Evolutionary conservation across 306 rosid genomes (phyloP).

Genomic region (Albizia julibrissin): DNA sequence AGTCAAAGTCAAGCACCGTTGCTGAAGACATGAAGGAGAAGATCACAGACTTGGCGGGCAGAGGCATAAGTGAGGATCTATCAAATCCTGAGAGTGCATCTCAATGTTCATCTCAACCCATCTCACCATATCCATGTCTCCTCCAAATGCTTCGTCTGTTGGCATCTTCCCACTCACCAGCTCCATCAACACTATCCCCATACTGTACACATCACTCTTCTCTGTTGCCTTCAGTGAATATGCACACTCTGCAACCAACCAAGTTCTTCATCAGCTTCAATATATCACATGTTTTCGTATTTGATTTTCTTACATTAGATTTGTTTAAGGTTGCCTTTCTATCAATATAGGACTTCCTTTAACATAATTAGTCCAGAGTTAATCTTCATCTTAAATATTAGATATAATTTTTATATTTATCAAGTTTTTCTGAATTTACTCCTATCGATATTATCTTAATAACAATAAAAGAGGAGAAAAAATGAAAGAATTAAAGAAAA

Average conservation of each 20-base stretch:
- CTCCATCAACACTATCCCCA: conserved; percentile 94
- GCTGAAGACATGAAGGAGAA: conserved; percentile 62
- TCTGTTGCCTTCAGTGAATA: conserved; percentile 84
- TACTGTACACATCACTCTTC: conserved; percentile 92
- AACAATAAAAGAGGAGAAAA: too few relatives aligned
- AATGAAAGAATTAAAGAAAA: too few relatives aligned
- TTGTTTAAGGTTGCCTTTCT: not conserved
- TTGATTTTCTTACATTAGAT: too few relatives aligned
- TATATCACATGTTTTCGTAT: not conserved
- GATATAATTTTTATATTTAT: too few relatives aligned
- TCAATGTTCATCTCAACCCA: conserved; percentile 73
- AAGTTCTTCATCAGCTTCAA: not conserved
- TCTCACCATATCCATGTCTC: conserved; percentile 96
- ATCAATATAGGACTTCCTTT: not conserved
- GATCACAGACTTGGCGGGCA: conserved; percentile 71
- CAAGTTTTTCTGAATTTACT: too few relatives aligned
- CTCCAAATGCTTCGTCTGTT: too few relatives aligned
- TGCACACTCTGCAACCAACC: conserved; percentile 66
- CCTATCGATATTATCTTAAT: too few relatives aligned
- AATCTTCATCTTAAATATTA: too few relatives aligned
- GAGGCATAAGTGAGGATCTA: conserved; percentile 69
- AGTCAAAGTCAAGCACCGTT: conserved; percentile 46
- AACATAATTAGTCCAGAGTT: too few relatives aligned
- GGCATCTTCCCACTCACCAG: conserved; percentile 93
- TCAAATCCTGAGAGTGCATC: conserved; percentile 58